Evolutionary conservation across 2,329 filamentous ascomycete species (phyloP), one percentile per base, ranked within the genome.

Genomic region (Parascedosporium putredinis): DNA sequence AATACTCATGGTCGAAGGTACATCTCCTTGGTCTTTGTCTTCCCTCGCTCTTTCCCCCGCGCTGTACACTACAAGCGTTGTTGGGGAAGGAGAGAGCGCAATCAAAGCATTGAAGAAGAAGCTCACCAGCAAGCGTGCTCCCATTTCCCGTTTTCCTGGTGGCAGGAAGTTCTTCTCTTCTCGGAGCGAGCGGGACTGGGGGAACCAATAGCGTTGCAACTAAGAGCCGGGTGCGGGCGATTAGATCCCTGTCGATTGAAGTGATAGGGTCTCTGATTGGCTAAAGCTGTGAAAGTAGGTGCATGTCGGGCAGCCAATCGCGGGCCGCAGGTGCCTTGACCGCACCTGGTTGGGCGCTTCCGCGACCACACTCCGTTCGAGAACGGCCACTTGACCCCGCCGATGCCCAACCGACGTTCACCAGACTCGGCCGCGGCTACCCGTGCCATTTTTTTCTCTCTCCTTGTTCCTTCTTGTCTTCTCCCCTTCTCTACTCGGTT

Each of bases 241-340:
- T 63, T 61, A 61, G 56, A 60, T 57, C 63, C 64, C 56, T 66
- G 64, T 53, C 54, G 52, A 33, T 52, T 50, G 56, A 53, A 54
- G 63, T 67, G 64, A 66, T 65, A 55, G 54, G 48, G 51, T 52
- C 53, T 54, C 55, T 60, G 55, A 66, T 67, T 67, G 64, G 64
- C 52, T 54, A 51, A 47, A 53, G 47, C 53, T 53, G 52, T 44
- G 50, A 53, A 50, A 59, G 54, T 57, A 55, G 57, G 55, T 58
- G 57, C 54, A 58, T 53, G 50, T 56, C 51, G 50, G 49, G 34
- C 55, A 55, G 50, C 69, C 67, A 71, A 71, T 71, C 57, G 55
- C 50, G 52, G 56, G 50, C 54, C 58, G 52, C 57, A 61, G 59
- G 52, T 57, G 54, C 55, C 55, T 52, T 59, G 53, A 44, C 54